Base-by-base conservation (phyloP, 2,329 filamentous ascomycete species). In the Arachnopeziza araneosa region DNA sequence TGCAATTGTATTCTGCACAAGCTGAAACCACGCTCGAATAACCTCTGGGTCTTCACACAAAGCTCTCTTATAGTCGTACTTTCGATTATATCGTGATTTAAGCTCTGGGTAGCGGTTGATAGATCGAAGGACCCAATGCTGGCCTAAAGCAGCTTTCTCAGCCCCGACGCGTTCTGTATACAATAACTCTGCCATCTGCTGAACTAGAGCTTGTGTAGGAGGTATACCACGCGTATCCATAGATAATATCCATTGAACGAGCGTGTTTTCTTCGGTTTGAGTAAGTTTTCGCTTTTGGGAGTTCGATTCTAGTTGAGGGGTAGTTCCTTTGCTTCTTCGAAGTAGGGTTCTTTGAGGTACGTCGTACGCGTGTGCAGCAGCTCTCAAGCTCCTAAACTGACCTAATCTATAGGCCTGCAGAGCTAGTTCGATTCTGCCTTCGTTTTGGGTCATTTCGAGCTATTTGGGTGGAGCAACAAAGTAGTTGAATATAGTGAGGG, bases 11-110 rank as follows among this genome's bases (percentile, higher is more conserved):
- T 64, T 60, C n/a, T 56, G 3, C 30, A 63, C 57, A 36, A 65
- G 56, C 14, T 26, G 10, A 55, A 66, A 67, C 64, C 56, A 68
- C 8, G n/a, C 56, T 8, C 50, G 14, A 55, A 66, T 63, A 32
- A 66, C 23, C 26, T 60, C 30, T 30, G 60, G 56, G 67, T 68
- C 64, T 64, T 67, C 60, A 54, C 32, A 65, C 44, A 60, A 24
- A 24, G 57, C 62, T 56, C 62, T 60, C 60, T 65, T 53, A 57
- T 58, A 66, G 50, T 66, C 57, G 30, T 64, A 63, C 54, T 60
- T 56, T 19, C 56, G 56, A 55, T 50, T 55, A 24, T 24, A 49
- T n/a, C 23, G n/a, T 24, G 23, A 49, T 19, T 55, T 26, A 23
- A 24, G 24, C 12, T 26, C 3, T 6, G 6, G 9, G 9, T 30